Base-by-base conservation (phyloP, 2,329 filamentous ascomycete species). In the Colletotrichum lindemuthianum region DNA sequence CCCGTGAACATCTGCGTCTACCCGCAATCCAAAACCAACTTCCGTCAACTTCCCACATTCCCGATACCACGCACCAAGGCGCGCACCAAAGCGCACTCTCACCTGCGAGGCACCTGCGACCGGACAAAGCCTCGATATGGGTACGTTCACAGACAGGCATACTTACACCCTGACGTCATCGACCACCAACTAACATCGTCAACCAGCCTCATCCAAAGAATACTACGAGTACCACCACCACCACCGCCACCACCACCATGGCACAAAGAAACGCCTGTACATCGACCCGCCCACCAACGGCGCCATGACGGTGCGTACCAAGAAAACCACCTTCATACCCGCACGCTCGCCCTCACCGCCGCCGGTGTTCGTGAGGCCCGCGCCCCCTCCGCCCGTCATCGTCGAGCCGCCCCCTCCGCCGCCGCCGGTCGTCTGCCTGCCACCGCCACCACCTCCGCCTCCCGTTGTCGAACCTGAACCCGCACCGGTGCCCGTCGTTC, bases 261-360 rank as follows among this genome's bases (percentile, higher is more conserved):
- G 69, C 65, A 45, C 65, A 67, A 81, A 81, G 72, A 81, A 79
- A 72, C 77, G 76, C 63, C 73, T 81, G 69, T 81, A 81, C 65
- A 76, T 81, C 44, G 72, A 75, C 44, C 77, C 77, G 45, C 78
- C 79, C 8, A 75, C 75, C 54, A 75, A 75, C 47, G 79, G 80
- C 69, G 72, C 77, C 59, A 70, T 74, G 66, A 71, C 73, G 49
- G 71, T 77, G 57, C 75, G 74, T 45, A 74, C 71, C 45, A 75
- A 73, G 64, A 69, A 79, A 70, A 81, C 79, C 7, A 76, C 74
- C 47, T 71, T 78, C 68, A 73, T 80, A 48, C 78, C 78, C 40
- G 77, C 78, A 12, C 73, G 74, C 0, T 63, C 73, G 11, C 74
- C 75, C 34, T 72, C 75, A 8, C 75, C 76, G 7, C 68, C 72